Evolutionary conservation across 2,329 filamentous ascomycete genomes (phyloP), one percentile per base, ranked within the genome.

Genomic region (Westerdykella sp.): DNA sequence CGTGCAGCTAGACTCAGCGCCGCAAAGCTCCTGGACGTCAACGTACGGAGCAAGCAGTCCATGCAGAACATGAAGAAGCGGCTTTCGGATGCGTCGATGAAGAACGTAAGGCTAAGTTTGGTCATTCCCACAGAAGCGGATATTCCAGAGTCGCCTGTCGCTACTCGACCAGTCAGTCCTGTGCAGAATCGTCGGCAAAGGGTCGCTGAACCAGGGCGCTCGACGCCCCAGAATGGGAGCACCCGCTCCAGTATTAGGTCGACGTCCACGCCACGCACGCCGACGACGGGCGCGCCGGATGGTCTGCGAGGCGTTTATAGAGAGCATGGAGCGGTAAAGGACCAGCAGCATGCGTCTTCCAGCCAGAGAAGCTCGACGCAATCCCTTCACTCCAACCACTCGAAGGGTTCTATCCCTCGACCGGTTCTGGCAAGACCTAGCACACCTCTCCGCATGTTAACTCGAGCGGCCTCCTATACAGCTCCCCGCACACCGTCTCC

Each of bases 31-130:
- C 50, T 59, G 3, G 53, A 60, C 14, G 39, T 60, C 43, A 62
- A 52, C 21, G 44, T 57, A 21, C 53, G 56, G 25, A 55, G 50
- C 23, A 48, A 51, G 18, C 47, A 40, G 18, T 62, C 60, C n/a
- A 48, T 56, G 21, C 51, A 56, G 14, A 54, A 59, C 31, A 46
- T 66, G n/a, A 53, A 53, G 16, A 55, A 62, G 40, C 59, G 62
- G 14, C 47, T 62, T 38, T 66, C 62, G 7, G 54, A 57, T 16
- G 57, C 50, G 5, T 66, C 62, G 1, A 37, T 65, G 38, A 56
- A 47, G 39, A 48, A 51, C 11, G 35, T 53, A 22, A 46, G 43
- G 40, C 12, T 45, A 46, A 23, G 39, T 37, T 13, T 52, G 25
- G 37, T 43, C 37, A 12, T 53, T 39, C 55, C 58, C 21, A 45